phyloP scores from a whole-genome alignment of 129 eudicot genomes.

The Oenanthe sinensis region DNA sequence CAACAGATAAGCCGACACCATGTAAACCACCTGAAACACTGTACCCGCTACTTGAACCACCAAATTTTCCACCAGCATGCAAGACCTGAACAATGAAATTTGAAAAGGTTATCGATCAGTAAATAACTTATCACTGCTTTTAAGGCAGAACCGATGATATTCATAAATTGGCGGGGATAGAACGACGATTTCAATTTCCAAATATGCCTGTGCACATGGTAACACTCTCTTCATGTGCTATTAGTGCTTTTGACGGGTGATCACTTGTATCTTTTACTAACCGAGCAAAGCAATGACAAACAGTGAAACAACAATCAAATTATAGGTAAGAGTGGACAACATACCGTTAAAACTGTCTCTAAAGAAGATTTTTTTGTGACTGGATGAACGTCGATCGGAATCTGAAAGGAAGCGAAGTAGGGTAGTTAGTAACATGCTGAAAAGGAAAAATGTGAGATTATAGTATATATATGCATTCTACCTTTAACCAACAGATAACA shows the following conservation, averaged over 20 bases:
- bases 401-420: slow-evolving; percentile 37
- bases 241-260: not conserved
- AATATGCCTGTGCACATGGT: not conserved
- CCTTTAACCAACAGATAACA: not conserved
- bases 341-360: slow-evolving; percentile 95
- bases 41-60: slow-evolving; percentile 95
- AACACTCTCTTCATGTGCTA: not conserved
- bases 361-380: slow-evolving; percentile 77
- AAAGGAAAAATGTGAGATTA: not conserved
- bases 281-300: not conserved
- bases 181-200: not conserved
- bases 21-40: slow-evolving; percentile 97
- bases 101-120: not conserved
- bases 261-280: not conserved
- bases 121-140: not conserved
- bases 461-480: not conserved
- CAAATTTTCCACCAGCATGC: slow-evolving; percentile 99
- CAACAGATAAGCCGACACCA: slow-evolving; percentile 98
- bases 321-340: not conserved
- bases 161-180: not conserved
- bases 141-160: not conserved
- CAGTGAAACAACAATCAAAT: not conserved
- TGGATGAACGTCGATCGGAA: slow-evolving; percentile 87
- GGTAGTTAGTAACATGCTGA: not conserved
- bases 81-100: slow-evolving; percentile 55